These are phyloP conservation scores for Chalciporus pseudorubinellus DNA, from an alignment of 768 basidiomycete species.

Conservation along the genomic window DNA sequence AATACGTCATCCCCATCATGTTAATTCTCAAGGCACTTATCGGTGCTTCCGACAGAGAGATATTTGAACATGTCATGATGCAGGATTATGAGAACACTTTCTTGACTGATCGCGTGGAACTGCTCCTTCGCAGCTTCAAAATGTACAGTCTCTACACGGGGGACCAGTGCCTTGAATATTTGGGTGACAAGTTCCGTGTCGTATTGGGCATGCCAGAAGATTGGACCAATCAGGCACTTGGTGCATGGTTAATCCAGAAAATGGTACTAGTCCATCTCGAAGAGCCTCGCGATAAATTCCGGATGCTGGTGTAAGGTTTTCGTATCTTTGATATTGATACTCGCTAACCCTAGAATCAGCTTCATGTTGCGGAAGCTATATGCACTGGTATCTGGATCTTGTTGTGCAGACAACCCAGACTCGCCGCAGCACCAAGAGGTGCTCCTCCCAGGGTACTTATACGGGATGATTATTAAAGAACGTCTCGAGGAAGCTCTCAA, in stretches of 20 bases:
- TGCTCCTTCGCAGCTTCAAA: conserved; percentile 93
- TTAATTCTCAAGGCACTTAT: conserved; percentile 92
- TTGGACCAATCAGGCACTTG: conserved; percentile 80
- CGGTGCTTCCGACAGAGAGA: conserved; percentile 89
- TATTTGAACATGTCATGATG: conserved; percentile 96
- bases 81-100: conserved; percentile 97
- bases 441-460: conserved; percentile 86
- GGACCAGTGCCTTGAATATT: conserved; percentile 88
- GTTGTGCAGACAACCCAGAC: conserved; percentile 95
- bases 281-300: conserved; percentile 87
- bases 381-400: conserved; percentile 83
- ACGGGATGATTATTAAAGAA: conserved; percentile 98
- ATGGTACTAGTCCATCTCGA: conserved; percentile 89
- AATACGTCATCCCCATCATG: conserved; percentile 98
- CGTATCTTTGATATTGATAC: neutral
- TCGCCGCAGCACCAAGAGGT: conserved; percentile 99
- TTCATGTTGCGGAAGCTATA: conserved; percentile 98
- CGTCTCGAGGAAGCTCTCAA: conserved; percentile 87
- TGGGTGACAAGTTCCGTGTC: conserved; percentile 95
- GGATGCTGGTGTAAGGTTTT: conserved; percentile 74
- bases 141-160: conserved; percentile 85
- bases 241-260: conserved; percentile 79
- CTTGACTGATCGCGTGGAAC: conserved; percentile 93
- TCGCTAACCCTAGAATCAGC: conserved; percentile 41
- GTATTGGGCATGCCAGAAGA: conserved; percentile 91